Evolutionary conservation across 768 basidiomycete species (phyloP).

Genomic region (Agrocybe chaxingu): DNA sequence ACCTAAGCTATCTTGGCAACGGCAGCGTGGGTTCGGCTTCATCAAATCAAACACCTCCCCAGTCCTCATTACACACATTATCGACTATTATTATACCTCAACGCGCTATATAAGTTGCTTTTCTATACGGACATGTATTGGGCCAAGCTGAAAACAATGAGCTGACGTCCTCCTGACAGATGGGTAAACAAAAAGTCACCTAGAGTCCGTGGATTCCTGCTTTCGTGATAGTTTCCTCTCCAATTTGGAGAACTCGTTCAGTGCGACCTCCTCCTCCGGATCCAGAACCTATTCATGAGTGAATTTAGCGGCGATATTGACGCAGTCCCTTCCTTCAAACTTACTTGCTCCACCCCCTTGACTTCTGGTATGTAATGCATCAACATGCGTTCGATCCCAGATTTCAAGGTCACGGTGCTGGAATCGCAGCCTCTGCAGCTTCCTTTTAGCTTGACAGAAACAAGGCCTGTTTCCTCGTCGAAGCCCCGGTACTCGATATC

Average conservation of each 20-base stretch:
- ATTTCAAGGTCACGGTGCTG: conserved; percentile 93
- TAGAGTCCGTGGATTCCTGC: conserved; percentile 45
- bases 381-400: conserved; percentile 96
- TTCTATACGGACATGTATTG: conserved; percentile 75
- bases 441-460: conserved; percentile 91
- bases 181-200: conserved; percentile 25
- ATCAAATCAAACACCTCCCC: conserved; percentile 1
- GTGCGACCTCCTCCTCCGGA: conserved; percentile 82
- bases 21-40: conserved; percentile 21
- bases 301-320: conserved; percentile 4
- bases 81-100: conserved; percentile 4
- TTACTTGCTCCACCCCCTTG: conserved; percentile 84
- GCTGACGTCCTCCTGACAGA: conserved; percentile 1
- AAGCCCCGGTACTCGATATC: conserved; percentile 97
- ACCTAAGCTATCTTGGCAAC: conserved; percentile 5
- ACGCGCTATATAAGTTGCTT: conserved; percentile 4
- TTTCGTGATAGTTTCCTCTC: conserved; percentile 59
- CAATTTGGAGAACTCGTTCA: conserved; percentile 87
- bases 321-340: conserved; percentile 12
- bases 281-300: conserved; percentile 65
- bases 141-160: conserved; percentile 54
- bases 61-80: background rate
- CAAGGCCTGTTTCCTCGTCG: conserved; percentile 70
- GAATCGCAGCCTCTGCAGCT: conserved; percentile 95
- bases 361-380: conserved; percentile 99